Evolutionary conservation across 2,329 filamentous ascomycete genomes (phyloP), one percentile per base, ranked within the genome.

Genomic region (Tolypocladium capitatum): DNA sequence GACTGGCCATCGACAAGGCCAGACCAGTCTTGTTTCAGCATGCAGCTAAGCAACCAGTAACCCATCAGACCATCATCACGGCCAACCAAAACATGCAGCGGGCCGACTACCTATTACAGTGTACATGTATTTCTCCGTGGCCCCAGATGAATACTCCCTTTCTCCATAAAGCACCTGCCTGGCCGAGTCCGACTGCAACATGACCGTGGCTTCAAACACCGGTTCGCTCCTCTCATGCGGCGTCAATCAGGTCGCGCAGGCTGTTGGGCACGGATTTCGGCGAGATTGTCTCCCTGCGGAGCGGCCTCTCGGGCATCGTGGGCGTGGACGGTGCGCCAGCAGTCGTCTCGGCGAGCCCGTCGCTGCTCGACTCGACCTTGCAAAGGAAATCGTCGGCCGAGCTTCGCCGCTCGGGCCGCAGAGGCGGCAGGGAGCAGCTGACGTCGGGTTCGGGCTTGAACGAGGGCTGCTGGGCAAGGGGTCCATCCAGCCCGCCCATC

Each of bases 241-340:
- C 38, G 24, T 42, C 38, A 30, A 42, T 42, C 16, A 42, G 38
- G n/a, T 55, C 54, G 20, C 52, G 58, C 65, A 74, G 66, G 30
- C 62, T 63, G 16, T 59, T 60, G 5, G 71, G 72, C 20, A 68
- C 55, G 4, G 64, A 67, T 28, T 58, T 64, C 7, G 71, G 69
- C 27, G 70, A 72, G 34, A 74, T 71, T 6, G 70, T 72, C 21
- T 65, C 54, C 24, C 24, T 42, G 27, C 13, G 34, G 8, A 38
- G 20, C 5, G 21, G 31, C 18, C 51, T 47, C 4, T 40, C 49
- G 10, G 48, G 31, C 34, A 46, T 43, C 8, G 47, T 50, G 5
- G 59, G 58, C 24, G 56, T 57, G 20, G 58, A 43, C 13, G 43
- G 54, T 28, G 54, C 51, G 43, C 11, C 42, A n/a, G 51, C 47